Evolutionary conservation across 495 filamentous ascomycete species (phyloP).

Genomic region (Aspergillus coremiiformis): DNA sequence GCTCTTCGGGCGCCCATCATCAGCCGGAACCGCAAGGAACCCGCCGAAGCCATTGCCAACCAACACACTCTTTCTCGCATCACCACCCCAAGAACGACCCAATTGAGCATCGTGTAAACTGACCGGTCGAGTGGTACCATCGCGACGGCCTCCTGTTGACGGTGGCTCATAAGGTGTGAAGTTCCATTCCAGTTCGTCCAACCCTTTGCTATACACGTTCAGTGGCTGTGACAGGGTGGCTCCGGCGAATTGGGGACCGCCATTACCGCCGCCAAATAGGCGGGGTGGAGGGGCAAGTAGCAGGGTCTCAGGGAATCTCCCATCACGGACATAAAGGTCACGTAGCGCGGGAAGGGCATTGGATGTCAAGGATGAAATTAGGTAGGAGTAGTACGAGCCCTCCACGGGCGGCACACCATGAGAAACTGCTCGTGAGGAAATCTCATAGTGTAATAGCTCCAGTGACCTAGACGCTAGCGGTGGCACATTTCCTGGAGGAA

Average conservation of each 20-base stretch:
- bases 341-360: conserved; percentile 63
- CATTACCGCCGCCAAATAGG: conserved; percentile 26
- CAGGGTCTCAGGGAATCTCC: conserved; percentile 66
- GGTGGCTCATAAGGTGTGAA: conserved; percentile 55
- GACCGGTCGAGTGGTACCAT: conserved; percentile 44
- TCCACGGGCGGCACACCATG: conserved; percentile 53
- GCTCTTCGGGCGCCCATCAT: conserved; percentile 37
- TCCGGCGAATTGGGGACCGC: conserved; percentile 26
- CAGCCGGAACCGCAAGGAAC: conserved; percentile 69
- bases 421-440: conserved; percentile 48
- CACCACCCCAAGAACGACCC: conserved; percentile 53
- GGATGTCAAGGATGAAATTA: conserved; percentile 72
- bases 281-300: conserved; percentile 56
- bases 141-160: conserved; percentile 23
- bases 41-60: conserved; percentile 74
- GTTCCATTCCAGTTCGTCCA: conserved; percentile 81
- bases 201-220: conserved; percentile 77
- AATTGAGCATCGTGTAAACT: conserved; percentile 48
- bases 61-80: conserved; percentile 52
- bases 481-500: conserved; percentile 53
- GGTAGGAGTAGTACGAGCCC: conserved; percentile 73
- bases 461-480: conserved; percentile 61
- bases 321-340: conserved; percentile 78
- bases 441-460: conserved; percentile 70
- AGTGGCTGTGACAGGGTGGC: conserved; percentile 55